Evolutionary conservation across 768 basidiomycete species (phyloP), one percentile per base, ranked within the genome.

Genomic region (Russula earlei): DNA sequence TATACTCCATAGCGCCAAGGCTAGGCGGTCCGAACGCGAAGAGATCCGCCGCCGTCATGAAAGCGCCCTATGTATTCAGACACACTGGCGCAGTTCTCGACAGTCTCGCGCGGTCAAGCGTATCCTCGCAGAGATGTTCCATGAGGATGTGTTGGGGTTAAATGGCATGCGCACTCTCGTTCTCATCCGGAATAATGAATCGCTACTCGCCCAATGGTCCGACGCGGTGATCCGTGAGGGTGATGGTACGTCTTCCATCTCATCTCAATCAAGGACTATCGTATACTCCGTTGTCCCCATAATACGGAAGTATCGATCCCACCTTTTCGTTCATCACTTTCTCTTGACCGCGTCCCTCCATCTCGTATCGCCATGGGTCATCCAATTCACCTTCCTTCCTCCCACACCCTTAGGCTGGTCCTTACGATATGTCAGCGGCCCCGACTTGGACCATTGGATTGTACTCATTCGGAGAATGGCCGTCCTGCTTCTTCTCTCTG

Each of bases 91-190:
- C 6, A 83, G 82, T 5, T 62, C 70, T 5, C 62, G 63, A 31
- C 77, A 78, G 50, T 72, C 70, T 4, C 69, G 69, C 46, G 63
- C 52, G 9, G 73, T 76, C 12, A 74, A 77, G 62, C 64, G 57
- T 36, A 67, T 76, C n/a, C 63, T 91, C 67, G 70, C 75, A 50
- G 63, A 49, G 27, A 55, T 67, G 9, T 86, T 88, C 61, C 75
- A 78, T 57, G 62, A 68, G 3, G 80, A 86, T 65, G 67, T 81
- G 3, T 70, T 70, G 4, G 72, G 77, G 9, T 61, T 88, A 46
- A 76, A 72, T 8, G 84, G 80, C 11, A 67, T 88, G 62, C 70
- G 89, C 54, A 83, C 80, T 67, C 72, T 87, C 20, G 80, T 84
- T 19, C 74, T 89, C 22, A 72, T 85, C 48, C 82, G 81, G 12